Conservation (phyloP, 768 basidiomycete species). For the Phylloporus sp. region DNA sequence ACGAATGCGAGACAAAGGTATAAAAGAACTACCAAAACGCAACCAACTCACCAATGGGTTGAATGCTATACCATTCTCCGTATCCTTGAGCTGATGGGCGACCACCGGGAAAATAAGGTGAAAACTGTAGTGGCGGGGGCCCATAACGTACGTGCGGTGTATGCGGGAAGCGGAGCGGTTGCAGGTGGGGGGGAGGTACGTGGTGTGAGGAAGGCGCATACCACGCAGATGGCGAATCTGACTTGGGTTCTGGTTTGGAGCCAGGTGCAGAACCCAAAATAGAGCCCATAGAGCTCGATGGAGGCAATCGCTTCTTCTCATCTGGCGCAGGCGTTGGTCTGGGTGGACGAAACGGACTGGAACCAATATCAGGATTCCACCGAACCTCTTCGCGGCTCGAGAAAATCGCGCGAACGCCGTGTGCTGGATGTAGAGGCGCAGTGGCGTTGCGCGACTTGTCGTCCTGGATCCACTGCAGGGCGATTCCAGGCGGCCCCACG, state of each 20-base stretch:
- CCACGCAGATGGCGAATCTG: constrained; percentile 13
- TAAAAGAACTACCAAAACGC: constrained; percentile 1
- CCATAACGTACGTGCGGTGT: constrained; percentile 11
- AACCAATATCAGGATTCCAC: constrained; percentile 15
- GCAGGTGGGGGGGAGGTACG: constrained; percentile 4
- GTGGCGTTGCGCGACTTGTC: neutral
- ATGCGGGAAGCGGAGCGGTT: constrained; percentile 12
- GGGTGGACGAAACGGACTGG: neutral
- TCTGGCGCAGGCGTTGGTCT: neutral
- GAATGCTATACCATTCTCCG: constrained; percentile 21
- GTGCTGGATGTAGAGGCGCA: neutral
- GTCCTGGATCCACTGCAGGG: constrained; percentile 1
- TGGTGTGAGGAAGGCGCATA: constrained; percentile 2
- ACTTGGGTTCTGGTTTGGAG: constrained; percentile 3
- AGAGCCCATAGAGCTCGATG: neutral
- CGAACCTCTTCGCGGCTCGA: neutral
- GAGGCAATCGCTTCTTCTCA: neutral
- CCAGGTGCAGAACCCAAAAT: neutral
- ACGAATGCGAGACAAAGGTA: neutral
- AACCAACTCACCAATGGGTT: constrained; percentile 17
- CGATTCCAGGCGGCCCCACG: constrained; percentile 18
- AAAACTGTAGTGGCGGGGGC: constrained; percentile 10
- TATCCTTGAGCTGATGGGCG: constrained; percentile 12
- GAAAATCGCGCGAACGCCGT: neutral
- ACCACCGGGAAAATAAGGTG: constrained; percentile 15